Base-by-base conservation (phyloP, 1,284 basidiomycete genomes). In the Ustilago xerochloae region DNA sequence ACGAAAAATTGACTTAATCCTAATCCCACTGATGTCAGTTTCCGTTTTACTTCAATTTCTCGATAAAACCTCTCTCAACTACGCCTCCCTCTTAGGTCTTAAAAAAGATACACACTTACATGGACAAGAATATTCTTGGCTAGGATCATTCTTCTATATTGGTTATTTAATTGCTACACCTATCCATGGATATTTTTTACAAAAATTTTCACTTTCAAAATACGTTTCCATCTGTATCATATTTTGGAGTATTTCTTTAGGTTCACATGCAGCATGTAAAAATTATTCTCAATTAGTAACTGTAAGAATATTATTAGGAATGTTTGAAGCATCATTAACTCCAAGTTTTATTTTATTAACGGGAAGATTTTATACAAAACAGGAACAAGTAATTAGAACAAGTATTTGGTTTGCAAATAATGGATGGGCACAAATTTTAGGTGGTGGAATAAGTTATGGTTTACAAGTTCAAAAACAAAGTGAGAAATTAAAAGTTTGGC, bases 231-330 rank as follows among this genome's bases (percentile, higher is more conserved):
- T 53, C 4, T 60, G 54, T 54, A 75, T 79, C 43, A 13, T 85
- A 6, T 53, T 87, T 8, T 88, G 87, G 87, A 87, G 87, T 0
- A 46, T 87, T 3, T 41, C 73, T 1, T 64, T 81, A 6, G 71
- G 71, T 1, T 67, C 65, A 15, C 81, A 81, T 29, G 82, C 83
- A 1, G 79, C 78, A 0, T 68, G 67, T 41, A 65, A 58, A 22
- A 77, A 76, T 70, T 84, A 77, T 38, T 55, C 54, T 15, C 60
- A 77, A 9, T 62, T 85, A 3, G 61, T 82, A 13, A 73, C 58
- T 1, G 75, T 73, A 2, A 66, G 84, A 5, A 73, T 84, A 52
- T 66, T 84, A 20, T 77, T 84, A 13, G 84, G 84, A n/a, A 62
- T 76, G 13, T 77, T 78, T 26, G 84, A 85, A 46, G 73, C 64